Evolutionary conservation across 768 basidiomycete genomes (phyloP).

Genomic region (Pulveroboletus sp.): DNA sequence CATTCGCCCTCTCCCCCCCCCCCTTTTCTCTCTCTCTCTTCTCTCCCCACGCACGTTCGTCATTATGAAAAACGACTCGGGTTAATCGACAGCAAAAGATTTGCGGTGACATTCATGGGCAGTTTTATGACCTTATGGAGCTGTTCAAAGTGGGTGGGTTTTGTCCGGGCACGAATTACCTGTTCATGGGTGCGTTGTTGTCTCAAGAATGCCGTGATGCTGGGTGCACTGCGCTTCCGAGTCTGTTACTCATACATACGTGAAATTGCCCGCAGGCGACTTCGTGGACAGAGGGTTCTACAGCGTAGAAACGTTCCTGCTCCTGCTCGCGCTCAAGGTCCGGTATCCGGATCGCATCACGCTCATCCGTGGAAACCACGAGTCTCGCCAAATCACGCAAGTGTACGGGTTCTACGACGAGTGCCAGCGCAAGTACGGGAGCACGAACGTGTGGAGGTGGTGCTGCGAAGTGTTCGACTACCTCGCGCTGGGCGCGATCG

Average conservation of each 20-base stretch:
- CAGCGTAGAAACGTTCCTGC: slow-evolving; percentile 92
- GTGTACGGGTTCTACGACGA: slow-evolving; percentile 95
- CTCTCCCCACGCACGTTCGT: slow-evolving; percentile 2
- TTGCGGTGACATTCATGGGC: slow-evolving; percentile 95
- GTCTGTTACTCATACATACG: slow-evolving; percentile 1
- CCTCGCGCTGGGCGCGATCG: slow-evolving; percentile 87
- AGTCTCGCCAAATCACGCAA: slow-evolving; percentile 95
- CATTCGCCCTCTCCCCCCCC: neutral
- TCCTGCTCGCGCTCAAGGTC: slow-evolving; percentile 92
- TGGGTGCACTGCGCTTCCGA: slow-evolving; percentile 3
- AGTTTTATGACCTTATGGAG: slow-evolving; percentile 96
- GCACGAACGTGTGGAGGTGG: slow-evolving; percentile 93
- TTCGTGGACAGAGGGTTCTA: slow-evolving; percentile 98
- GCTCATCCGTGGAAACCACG: slow-evolving; percentile 96
- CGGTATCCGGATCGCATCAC: slow-evolving; percentile 97
- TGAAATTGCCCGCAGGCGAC: slow-evolving; percentile 56
- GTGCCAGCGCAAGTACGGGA: slow-evolving; percentile 93
- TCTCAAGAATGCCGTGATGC: neutral
- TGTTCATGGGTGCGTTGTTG: slow-evolving; percentile 79
- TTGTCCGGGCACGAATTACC: slow-evolving; percentile 91
- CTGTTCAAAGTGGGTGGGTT: slow-evolving; percentile 89
- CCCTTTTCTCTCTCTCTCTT: too few relatives aligned
- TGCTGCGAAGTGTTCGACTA: slow-evolving; percentile 99
- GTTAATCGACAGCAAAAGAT: slow-evolving; percentile 41
- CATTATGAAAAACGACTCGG: slow-evolving; percentile 4